Conservation (phyloP, 2,329 filamentous ascomycete species). For the Phialemonium atrogriseum region DNA sequence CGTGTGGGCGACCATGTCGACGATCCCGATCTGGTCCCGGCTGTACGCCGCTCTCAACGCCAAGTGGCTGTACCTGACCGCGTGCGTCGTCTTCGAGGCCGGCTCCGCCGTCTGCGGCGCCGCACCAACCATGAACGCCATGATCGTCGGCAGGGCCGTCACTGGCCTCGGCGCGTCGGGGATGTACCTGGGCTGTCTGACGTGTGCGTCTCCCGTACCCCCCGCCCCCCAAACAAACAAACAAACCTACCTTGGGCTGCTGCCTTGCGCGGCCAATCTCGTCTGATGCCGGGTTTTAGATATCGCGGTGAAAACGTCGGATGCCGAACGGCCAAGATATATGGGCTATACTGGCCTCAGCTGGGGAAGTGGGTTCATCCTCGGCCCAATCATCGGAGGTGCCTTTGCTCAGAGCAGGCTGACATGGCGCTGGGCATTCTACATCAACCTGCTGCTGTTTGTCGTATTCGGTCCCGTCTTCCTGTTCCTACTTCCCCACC, state of each 20-base stretch:
- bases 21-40: slow-evolving; percentile 24
- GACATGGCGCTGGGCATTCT: slow-evolving; percentile 41
- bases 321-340: slow-evolving; percentile 18
- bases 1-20: slow-evolving; percentile 27
- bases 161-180: slow-evolving; percentile 30
- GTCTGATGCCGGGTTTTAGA: no score
- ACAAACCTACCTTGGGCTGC: no score
- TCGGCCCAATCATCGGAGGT: slow-evolving; percentile 40
- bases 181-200: slow-evolving; percentile 21
- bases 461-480: slow-evolving; percentile 21
- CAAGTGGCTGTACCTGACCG: slow-evolving; percentile 26
- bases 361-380: slow-evolving; percentile 35
- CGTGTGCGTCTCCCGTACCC: slow-evolving; percentile 11
- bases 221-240: no score
- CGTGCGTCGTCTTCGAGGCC: slow-evolving; percentile 12
- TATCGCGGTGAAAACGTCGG: slow-evolving; percentile 16
- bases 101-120: slow-evolving; percentile 27
- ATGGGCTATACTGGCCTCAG: slow-evolving; percentile 18
- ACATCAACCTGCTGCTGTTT: slow-evolving; percentile 47
- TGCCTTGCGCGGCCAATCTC: no score
- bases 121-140: slow-evolving; percentile 29
- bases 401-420: slow-evolving; percentile 31
- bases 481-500: slow-evolving; percentile 19
- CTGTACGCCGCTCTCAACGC: slow-evolving; percentile 30
- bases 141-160: slow-evolving; percentile 36